These are phyloP conservation scores for Colletotrichum karsti DNA, from an alignment of 2,329 filamentous ascomycete genomes.

Conservation along the genomic window DNA sequence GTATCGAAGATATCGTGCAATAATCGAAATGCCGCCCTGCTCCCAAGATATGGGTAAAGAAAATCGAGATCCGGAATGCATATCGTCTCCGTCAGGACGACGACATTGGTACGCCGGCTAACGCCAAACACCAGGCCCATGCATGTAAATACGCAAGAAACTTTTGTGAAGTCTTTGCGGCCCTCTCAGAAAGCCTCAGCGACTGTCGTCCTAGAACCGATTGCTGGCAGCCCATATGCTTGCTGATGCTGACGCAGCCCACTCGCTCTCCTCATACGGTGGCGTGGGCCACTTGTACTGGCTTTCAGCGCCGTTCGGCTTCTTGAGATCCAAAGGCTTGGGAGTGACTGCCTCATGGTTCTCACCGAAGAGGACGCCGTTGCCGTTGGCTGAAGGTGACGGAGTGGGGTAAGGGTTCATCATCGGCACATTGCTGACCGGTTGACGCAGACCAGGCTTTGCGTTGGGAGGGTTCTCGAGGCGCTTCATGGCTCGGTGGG, in stretches of 20 bases:
- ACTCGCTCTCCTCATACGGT: slow-evolving; percentile 92
- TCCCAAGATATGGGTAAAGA: slow-evolving; percentile 29
- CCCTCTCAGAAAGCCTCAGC: background rate
- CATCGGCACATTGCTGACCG: slow-evolving; percentile 69
- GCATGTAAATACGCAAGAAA: slow-evolving; percentile 27
- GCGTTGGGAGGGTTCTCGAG: slow-evolving; percentile 62
- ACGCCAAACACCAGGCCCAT: slow-evolving; percentile 31
- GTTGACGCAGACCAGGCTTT: slow-evolving; percentile 64
- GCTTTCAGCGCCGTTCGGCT: slow-evolving; percentile 47
- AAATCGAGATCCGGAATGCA: slow-evolving; percentile 26
- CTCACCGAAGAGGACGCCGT: slow-evolving; percentile 78
- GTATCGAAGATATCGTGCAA: slow-evolving; percentile 32
- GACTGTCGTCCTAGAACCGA: slow-evolving; percentile 56
- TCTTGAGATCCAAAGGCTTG: slow-evolving; percentile 76
- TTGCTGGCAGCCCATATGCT: slow-evolving; percentile 81
- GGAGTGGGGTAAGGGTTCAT: slow-evolving; percentile 72
- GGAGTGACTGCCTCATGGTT: slow-evolving; percentile 68
- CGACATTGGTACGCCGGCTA: slow-evolving; percentile 15
- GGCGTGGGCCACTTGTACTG: slow-evolving; percentile 91
- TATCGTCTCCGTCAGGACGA: slow-evolving; percentile 8
- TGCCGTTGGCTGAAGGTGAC: slow-evolving; percentile 83
- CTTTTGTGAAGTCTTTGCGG: slow-evolving; percentile 15
- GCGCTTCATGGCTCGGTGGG: slow-evolving; percentile 77
- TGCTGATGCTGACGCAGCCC: slow-evolving; percentile 83
- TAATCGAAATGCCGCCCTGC: slow-evolving; percentile 23